Conservation (phyloP, 2,329 filamentous ascomycete species). For the Venturia nashicola region DNA sequence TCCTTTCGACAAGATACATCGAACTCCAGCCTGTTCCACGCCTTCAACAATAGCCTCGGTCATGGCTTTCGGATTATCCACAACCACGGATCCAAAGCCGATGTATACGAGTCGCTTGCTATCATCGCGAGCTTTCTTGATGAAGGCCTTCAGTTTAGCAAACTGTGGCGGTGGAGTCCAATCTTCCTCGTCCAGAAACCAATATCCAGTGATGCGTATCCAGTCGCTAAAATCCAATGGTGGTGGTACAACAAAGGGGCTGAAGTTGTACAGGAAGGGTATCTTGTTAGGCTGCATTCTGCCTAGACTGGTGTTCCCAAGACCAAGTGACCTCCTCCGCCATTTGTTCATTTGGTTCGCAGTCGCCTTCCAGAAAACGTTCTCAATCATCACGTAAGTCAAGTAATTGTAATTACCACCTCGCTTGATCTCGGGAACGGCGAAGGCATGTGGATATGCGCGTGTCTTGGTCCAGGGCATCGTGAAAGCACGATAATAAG, state of each 20-base stretch:
- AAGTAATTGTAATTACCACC: constrained; percentile 92
- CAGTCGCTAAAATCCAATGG: constrained; percentile 94
- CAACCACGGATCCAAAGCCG: constrained; percentile 92
- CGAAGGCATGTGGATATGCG: constrained; percentile 93
- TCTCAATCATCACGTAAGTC: constrained; percentile 93
- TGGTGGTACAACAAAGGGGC: constrained; percentile 81
- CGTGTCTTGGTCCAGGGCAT: constrained; percentile 98
- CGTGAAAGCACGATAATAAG: constrained; percentile 93
- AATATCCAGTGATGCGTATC: constrained; percentile 95
- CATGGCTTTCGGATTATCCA: constrained; percentile 76
- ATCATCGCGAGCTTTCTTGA: constrained; percentile 67
- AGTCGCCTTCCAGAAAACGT: constrained; percentile 90
- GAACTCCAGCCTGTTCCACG: constrained; percentile 79
- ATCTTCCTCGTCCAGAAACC: constrained; percentile 76
- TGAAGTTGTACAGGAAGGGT: constrained; percentile 98
- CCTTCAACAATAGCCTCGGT: constrained; percentile 90
- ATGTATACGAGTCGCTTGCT: constrained; percentile 91
- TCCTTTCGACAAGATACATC: constrained; percentile 89
- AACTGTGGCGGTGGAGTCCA: constrained; percentile 70
- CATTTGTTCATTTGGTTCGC: constrained; percentile 85
- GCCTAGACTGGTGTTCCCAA: constrained; percentile 72
- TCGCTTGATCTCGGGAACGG: constrained; percentile 85
- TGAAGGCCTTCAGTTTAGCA: constrained; percentile 65
- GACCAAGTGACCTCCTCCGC: constrained; percentile 66
- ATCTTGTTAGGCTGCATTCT: constrained; percentile 95